Percentiles rank a stretch among this genome's conserved stretches.
Conservation (phyloP, 768 basidiomycete genomes). For the Phlegmacium glaucopus region DNA sequence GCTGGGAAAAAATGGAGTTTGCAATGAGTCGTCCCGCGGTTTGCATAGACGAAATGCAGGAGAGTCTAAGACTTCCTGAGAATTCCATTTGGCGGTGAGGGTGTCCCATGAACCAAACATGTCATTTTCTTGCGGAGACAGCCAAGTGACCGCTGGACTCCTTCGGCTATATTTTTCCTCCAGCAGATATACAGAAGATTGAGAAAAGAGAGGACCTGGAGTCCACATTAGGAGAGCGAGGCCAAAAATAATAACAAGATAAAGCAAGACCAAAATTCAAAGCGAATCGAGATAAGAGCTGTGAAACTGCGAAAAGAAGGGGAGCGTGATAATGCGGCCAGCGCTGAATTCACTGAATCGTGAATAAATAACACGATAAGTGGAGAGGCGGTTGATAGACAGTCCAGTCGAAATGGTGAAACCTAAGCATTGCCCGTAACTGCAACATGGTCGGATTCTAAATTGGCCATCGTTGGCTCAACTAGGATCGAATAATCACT, state of each 20-base stretch:
- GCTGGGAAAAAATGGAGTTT: too few species aligned
- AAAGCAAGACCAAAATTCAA: background rate
- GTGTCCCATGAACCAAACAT: background rate
- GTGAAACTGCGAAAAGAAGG: too few species aligned
- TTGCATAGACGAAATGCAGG: background rate
- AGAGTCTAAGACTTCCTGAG: background rate
- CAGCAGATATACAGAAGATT: background rate
- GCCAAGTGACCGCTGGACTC: background rate
- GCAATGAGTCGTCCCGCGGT: background rate
- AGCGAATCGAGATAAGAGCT: too few species aligned
- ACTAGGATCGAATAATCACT: slow-evolving; percentile 1
- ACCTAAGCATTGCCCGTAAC: too few species aligned
- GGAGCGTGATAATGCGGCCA: too few species aligned
- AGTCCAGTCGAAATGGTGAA: too few species aligned
- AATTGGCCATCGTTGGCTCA: too few species aligned
- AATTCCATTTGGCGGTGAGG: background rate
- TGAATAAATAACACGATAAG: too few species aligned
- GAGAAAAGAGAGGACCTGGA: background rate
- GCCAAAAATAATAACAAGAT: background rate
- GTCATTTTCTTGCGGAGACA: background rate
- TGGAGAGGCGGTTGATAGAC: too few species aligned
- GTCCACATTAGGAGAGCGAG: background rate
- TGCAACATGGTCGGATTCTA: too few species aligned
- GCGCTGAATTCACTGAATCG: too few species aligned
- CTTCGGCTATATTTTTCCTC: background rate